Percentiles rank a stretch among this genome's conserved stretches.
These are phyloP conservation scores for Circinella minor DNA, from an alignment of 371 early-diverging fungal species.

Conservation along the genomic window DNA sequence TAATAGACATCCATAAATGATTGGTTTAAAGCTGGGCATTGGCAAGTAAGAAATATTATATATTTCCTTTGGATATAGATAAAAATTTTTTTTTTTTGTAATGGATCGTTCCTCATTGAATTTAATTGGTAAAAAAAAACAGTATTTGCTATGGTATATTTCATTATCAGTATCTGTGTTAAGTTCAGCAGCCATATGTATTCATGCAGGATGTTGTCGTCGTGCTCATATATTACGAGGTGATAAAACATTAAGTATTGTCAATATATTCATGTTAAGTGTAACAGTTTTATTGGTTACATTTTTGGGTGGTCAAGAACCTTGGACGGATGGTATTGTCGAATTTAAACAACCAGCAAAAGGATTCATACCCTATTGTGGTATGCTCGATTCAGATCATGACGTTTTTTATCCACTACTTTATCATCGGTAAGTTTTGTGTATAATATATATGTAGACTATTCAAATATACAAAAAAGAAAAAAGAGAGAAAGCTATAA, in stretches of 20 bases:
- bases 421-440: conserved; percentile 34
- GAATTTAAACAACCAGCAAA: conserved; percentile 35
- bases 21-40: conserved; percentile 43
- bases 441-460: too few species aligned
- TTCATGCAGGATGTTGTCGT: conserved; percentile 37
- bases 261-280: conserved; percentile 22
- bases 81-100: not conserved
- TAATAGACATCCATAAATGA: conserved; percentile 31
- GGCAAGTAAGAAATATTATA: conserved; percentile 31
- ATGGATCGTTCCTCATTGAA: not conserved
- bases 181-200: conserved; percentile 29
- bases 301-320: conserved; percentile 34
- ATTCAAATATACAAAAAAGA: too few species aligned
- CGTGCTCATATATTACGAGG: conserved; percentile 34
- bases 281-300: conserved; percentile 26
- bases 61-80: too few species aligned
- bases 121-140: not conserved
- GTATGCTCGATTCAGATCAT: conserved; percentile 24
- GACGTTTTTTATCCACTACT: conserved; percentile 39
- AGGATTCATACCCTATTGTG: conserved; percentile 40
- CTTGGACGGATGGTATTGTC: conserved; percentile 42
- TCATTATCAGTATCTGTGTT: conserved; percentile 26
- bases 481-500: too few species aligned
- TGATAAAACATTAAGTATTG: conserved; percentile 32
- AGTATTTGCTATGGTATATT: conserved; percentile 42